Percentiles rank a stretch among this genome's conserved stretches.
These are phyloP conservation scores for Dendrobium catenatum DNA, from an alignment of 106 monocot genomes.

Conservation along the genomic window DNA sequence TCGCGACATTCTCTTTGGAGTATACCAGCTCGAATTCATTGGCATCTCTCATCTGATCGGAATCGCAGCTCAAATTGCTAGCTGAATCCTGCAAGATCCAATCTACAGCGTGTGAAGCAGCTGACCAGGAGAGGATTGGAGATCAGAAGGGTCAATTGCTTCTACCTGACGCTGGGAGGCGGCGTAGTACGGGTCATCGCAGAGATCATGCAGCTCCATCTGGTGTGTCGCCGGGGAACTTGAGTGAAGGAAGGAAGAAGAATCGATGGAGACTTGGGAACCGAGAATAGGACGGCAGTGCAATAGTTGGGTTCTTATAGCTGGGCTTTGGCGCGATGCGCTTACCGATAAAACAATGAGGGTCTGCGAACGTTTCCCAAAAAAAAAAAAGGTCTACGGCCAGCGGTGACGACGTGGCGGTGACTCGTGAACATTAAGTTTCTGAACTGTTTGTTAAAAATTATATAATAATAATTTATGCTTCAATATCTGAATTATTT, in stretches of 20 bases:
- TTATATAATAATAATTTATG: no score
- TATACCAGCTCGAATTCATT: constrained; percentile 17
- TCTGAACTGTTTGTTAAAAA: no score
- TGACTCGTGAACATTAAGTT: no score
- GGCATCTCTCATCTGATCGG: constrained; percentile 13
- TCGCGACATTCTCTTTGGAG: constrained; percentile 65
- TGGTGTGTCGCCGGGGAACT: constrained; percentile 21
- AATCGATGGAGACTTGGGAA: not conserved
- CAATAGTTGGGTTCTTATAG: not conserved
- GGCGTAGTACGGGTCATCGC: constrained; percentile 76
- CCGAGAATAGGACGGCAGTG: not conserved
- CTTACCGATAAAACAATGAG: no score
- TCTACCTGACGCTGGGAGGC: constrained; percentile 52
- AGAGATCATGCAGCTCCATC: constrained; percentile 58
- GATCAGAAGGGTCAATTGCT: not conserved
- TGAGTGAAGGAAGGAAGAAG: not conserved
- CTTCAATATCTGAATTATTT: no score
- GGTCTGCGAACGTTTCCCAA: no score
- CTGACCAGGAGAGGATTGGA: not conserved
- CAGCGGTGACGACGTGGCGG: no score
- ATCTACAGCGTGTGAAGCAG: not conserved
- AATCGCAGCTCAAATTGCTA: constrained; percentile 32
- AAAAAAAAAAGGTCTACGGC: no score
- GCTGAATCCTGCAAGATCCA: constrained; percentile 10
- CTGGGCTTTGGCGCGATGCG: no score